Percentiles rank a stretch among this genome's conserved stretches.
These are phyloP conservation scores for Colletotrichum caudatum DNA, from an alignment of 2,329 filamentous ascomycete genomes.

Conservation along the genomic window DNA sequence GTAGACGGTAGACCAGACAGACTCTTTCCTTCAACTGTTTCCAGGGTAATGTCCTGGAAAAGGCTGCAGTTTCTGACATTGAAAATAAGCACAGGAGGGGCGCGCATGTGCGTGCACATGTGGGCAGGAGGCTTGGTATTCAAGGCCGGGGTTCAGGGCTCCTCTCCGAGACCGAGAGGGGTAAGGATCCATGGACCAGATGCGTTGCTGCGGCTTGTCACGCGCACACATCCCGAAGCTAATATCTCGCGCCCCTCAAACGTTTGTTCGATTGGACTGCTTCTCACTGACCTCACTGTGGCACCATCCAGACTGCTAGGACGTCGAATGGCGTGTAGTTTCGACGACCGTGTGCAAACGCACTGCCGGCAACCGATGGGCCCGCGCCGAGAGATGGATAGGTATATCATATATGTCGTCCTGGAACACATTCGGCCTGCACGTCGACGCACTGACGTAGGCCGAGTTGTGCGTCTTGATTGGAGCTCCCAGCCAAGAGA, in stretches of 20 bases:
- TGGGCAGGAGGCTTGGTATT: constrained; percentile 31
- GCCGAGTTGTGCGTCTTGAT: constrained; percentile 8
- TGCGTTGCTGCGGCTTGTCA: constrained; percentile 36
- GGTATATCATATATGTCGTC: constrained; percentile 4
- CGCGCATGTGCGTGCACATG: constrained; percentile 35
- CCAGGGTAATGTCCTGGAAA: neutral
- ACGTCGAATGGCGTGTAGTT: constrained; percentile 20
- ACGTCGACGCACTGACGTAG: constrained; percentile 20
- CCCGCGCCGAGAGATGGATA: constrained; percentile 12
- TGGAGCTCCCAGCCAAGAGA: neutral
- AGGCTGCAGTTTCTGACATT: constrained; percentile 18
- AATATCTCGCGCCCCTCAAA: constrained; percentile 23
- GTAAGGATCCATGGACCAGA: constrained; percentile 34
- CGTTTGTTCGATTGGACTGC: constrained; percentile 13
- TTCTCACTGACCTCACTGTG: constrained; percentile 38
- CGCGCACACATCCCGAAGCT: constrained; percentile 27
- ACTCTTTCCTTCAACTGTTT: neutral
- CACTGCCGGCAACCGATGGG: constrained; percentile 35
- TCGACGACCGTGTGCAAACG: constrained; percentile 14
- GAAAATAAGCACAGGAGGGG: constrained; percentile 2
- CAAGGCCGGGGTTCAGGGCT: constrained; percentile 35
- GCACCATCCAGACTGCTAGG: constrained; percentile 29
- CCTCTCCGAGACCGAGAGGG: constrained; percentile 38
- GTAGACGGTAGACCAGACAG: neutral
- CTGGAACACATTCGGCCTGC: constrained; percentile 12